Base-by-base conservation (phyloP, 352 stramenopile genomes). In the Globisporangium sylvaticum region DNA sequence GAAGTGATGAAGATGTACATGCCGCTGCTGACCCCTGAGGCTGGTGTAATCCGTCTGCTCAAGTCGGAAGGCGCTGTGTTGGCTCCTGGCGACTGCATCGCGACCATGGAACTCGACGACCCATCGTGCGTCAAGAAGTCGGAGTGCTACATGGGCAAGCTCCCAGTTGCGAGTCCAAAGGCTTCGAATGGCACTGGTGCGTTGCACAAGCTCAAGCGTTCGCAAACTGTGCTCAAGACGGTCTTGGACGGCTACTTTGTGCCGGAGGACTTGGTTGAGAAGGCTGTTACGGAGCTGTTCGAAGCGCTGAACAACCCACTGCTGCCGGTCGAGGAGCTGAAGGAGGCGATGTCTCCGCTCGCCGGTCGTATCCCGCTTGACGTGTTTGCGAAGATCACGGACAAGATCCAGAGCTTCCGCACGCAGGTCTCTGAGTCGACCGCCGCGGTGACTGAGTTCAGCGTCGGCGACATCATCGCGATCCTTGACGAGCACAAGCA, bases 1-100 rank as follows among this genome's bases (percentile, higher is more conserved):
- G 88, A 96, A 68, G 98, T 99, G n/a, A 99, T 99, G 98, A 99
- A 99, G 87, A 99, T 99, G 98, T 99, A 99, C 86, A 99, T 99
- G 97, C 97, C 97, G 25, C 84, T 99, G 46, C 91, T 98, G 66
- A 98, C 98, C 0, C 96, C 96, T 27, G 98, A 99, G 79, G 85
- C 84, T 42, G 98, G 98, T 83, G 78, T 98, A 5, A 97, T 99
- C 60, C 89, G 89, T 12, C 95, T 99, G 76, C 82, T 96, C 39
- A 96, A 97, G 76, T 98, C 98, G 2, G 97, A 99, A 77, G 98
- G 98, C 37, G 95, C 96, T 6, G 88, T 98, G 59, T 71, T 99
- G 1, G 86, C 94, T 9, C 86, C 96, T 29, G 98, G 98, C 60
- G 97, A 99, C 80, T 89, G 98, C 64, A 92, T 99, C 61, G 97